phyloP scores from a whole-genome alignment of 192 early-diverging fungal species.

The Coemansia sp. region DNA sequence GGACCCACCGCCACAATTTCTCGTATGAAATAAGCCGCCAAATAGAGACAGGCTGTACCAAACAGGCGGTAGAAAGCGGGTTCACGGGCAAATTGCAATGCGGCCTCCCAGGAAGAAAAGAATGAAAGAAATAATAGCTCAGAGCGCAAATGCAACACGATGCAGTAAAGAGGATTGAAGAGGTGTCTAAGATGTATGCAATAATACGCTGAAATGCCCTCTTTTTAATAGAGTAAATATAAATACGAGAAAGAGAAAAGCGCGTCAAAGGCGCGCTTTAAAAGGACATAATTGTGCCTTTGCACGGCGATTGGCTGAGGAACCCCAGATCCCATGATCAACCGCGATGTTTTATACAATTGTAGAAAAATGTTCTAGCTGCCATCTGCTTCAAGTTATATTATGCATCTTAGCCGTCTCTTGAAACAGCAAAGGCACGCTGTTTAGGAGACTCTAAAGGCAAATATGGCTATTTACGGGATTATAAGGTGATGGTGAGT shows the following conservation, averaged over 20 bases:
- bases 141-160: neutral
- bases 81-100: neutral
- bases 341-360: too few relatives aligned
- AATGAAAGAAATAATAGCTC: neutral
- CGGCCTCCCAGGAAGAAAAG: neutral
- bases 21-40: neutral
- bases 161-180: neutral
- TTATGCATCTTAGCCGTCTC: too few relatives aligned
- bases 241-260: slow-evolving; percentile 1
- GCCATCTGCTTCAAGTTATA: too few relatives aligned
- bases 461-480: too few relatives aligned
- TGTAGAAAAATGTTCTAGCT: too few relatives aligned
- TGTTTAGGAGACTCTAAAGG: too few relatives aligned
- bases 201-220: neutral
- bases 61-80: neutral
- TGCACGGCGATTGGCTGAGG: too few relatives aligned
- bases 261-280: neutral
- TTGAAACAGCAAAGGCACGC: too few relatives aligned
- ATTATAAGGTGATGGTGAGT: too few relatives aligned
- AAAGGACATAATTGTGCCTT: neutral
- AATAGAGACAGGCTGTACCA: neutral
- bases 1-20: neutral
- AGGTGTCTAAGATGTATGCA: neutral
- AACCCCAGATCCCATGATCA: too few relatives aligned
- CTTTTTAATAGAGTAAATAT: neutral